Percentiles rank a stretch among this genome's conserved stretches.
These are phyloP conservation scores for Nothopassalora personata DNA, from an alignment of 2,329 filamentous ascomycete species.

Conservation along the genomic window DNA sequence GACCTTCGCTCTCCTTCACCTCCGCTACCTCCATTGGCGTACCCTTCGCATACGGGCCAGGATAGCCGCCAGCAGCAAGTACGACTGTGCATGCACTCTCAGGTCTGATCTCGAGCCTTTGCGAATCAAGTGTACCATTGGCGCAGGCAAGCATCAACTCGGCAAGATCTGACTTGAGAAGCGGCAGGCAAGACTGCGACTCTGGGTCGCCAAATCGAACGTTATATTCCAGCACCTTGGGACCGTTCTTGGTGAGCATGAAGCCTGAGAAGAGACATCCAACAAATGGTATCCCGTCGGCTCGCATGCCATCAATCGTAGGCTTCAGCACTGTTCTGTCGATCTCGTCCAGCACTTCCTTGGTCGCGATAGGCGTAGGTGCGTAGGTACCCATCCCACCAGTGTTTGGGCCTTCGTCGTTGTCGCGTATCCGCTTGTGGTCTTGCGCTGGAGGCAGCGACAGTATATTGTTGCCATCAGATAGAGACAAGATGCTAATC, in stretches of 20 bases:
- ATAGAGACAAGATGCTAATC: constrained; percentile 84
- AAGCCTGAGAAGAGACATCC: constrained; percentile 84
- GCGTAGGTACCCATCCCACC: constrained; percentile 98
- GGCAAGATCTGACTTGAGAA: constrained; percentile 81
- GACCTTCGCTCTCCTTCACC: constrained; percentile 47
- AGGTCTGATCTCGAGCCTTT: constrained; percentile 26
- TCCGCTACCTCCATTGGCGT: constrained; percentile 52
- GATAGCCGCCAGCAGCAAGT: constrained; percentile 88
- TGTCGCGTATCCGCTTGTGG: constrained; percentile 91
- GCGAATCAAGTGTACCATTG: constrained; percentile 62
- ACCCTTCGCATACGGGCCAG: constrained; percentile 77
- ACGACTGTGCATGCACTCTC: constrained; percentile 86
- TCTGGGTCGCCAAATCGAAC: constrained; percentile 90
- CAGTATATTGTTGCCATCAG: constrained; percentile 77
- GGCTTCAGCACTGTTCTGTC: constrained; percentile 81
- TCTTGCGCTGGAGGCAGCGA: constrained; percentile 89
- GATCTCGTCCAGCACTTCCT: constrained; percentile 67
- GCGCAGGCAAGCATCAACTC: constrained; percentile 84
- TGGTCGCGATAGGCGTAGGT: constrained; percentile 52
- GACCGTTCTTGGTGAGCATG: constrained; percentile 79
- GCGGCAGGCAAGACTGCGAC: constrained; percentile 76
- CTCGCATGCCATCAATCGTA: constrained; percentile 81
- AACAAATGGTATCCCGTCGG: constrained; percentile 64
- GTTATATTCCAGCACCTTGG: constrained; percentile 87
- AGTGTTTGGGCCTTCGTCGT: constrained; percentile 86